Percentiles rank a stretch among this genome's conserved stretches.
These are phyloP conservation scores for Metschnikowia picachoensis DNA, from an alignment of 805 yeast species.

Conservation along the genomic window DNA sequence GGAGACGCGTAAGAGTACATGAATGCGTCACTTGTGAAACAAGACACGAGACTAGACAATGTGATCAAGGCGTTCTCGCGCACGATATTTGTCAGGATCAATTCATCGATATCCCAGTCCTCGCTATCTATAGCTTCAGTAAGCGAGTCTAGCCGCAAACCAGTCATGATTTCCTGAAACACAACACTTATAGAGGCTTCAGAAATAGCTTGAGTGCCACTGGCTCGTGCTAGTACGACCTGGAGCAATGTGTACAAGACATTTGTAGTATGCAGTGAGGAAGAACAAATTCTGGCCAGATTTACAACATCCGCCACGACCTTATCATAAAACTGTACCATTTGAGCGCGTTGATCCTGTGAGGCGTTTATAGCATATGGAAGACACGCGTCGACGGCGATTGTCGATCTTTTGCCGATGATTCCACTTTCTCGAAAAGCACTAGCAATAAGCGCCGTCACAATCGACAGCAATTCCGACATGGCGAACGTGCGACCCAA, in stretches of 20 bases:
- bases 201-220: slow-evolving; percentile 4
- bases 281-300: not conserved
- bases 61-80: slow-evolving; percentile 50
- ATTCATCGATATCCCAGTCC: slow-evolving; percentile 43
- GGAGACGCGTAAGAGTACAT: slow-evolving; percentile 7
- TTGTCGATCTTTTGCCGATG: slow-evolving; percentile 47
- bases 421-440: slow-evolving; percentile 41
- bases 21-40: slow-evolving; percentile 11
- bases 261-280: not conserved
- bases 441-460: slow-evolving; percentile 30
- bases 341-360: slow-evolving; percentile 3
- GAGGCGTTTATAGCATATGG: slow-evolving; percentile 6
- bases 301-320: slow-evolving; percentile 3
- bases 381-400: slow-evolving; percentile 37
- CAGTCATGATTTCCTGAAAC: slow-evolving; percentile 3
- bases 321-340: slow-evolving; percentile 9
- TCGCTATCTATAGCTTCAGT: slow-evolving; percentile 18
- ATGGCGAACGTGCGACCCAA: slow-evolving; percentile 41
- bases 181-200: slow-evolving; percentile 3
- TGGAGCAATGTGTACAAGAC: slow-evolving; percentile 9
- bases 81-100: slow-evolving; percentile 41
- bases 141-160: slow-evolving; percentile 4
- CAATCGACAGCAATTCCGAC: slow-evolving; percentile 31
- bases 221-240: slow-evolving; percentile 10
- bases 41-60: slow-evolving; percentile 30